phyloP scores from a whole-genome alignment of 2,329 filamentous ascomycete species.

The Trichoderma pleuroti region DNA sequence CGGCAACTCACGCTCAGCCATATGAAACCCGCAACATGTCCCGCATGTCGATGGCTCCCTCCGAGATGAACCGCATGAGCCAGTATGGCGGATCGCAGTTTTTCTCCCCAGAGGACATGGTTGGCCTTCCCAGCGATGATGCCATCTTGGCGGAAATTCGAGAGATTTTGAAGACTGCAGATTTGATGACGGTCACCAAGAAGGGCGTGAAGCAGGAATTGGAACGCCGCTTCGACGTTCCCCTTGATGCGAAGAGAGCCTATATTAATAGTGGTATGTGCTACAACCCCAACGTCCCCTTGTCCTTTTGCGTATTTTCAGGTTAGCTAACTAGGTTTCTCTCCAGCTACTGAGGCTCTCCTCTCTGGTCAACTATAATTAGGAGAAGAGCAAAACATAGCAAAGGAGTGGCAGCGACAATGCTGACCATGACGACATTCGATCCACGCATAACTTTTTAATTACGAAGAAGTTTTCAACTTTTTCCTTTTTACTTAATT shows the following conservation, averaged over 20 bases:
- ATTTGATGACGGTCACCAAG: constrained; percentile 98
- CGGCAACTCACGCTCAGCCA: constrained; percentile 49
- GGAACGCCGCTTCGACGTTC: constrained; percentile 83
- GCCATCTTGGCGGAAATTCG: constrained; percentile 89
- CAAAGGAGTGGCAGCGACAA: background rate
- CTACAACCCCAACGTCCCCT: background rate
- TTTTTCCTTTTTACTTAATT: background rate
- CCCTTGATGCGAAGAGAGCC: constrained; percentile 79
- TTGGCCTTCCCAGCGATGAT: constrained; percentile 80
- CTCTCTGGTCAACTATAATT: constrained; percentile 69
- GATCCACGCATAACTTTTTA: background rate
- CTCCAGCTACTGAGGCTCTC: constrained; percentile 69
- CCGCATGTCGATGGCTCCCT: constrained; percentile 76
- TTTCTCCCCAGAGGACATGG: constrained; percentile 63
- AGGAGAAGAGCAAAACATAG: background rate
- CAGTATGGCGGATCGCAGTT: constrained; percentile 59
- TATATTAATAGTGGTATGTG: constrained; percentile 90
- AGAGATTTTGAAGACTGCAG: constrained; percentile 84
- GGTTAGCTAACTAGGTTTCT: background rate
- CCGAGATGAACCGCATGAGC: constrained; percentile 64
- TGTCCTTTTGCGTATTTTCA: background rate
- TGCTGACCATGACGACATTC: background rate
- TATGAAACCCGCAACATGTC: constrained; percentile 50
- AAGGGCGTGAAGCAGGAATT: constrained; percentile 95
- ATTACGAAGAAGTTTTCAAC: background rate